phyloP scores from a whole-genome alignment of 345 rosid species.

The Anastatica hierochuntica region DNA sequence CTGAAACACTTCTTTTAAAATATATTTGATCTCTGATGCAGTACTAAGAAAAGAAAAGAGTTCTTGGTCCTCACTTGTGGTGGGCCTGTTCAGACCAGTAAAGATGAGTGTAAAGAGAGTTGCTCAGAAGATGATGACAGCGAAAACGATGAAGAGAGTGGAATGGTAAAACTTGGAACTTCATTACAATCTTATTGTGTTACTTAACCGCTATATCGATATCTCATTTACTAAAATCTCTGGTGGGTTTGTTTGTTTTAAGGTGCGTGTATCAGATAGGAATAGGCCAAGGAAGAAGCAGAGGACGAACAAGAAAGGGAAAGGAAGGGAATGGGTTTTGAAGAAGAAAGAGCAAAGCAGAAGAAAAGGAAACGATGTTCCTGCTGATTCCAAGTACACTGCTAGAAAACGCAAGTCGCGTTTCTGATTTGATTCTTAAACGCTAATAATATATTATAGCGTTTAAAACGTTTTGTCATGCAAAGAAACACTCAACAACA shows the following conservation, averaged over 20 bases:
- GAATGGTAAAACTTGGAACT: constrained; percentile 26
- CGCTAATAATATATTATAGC: neutral
- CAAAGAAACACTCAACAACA: too few species aligned
- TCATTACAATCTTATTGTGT: neutral
- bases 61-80: constrained; percentile 82
- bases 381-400: constrained; percentile 69
- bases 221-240: neutral
- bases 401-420: constrained; percentile 69
- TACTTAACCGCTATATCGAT: neutral
- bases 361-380: constrained; percentile 67
- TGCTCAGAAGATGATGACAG: constrained; percentile 54
- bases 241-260: neutral
- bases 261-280: constrained; percentile 63
- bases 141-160: constrained; percentile 58
- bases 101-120: constrained; percentile 38
- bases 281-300: constrained; percentile 77
- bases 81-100: constrained; percentile 41
- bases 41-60: constrained; percentile 77
- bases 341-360: constrained; percentile 85
- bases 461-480: too few species aligned
- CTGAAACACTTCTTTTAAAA: neutral
- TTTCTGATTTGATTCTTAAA: constrained; percentile 34
- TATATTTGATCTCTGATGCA: constrained; percentile 15
- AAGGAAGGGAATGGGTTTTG: constrained; percentile 65
- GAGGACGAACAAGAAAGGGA: constrained; percentile 53